Base-by-base conservation (phyloP, 306 rosid species). In the Calophaca sinica region DNA sequence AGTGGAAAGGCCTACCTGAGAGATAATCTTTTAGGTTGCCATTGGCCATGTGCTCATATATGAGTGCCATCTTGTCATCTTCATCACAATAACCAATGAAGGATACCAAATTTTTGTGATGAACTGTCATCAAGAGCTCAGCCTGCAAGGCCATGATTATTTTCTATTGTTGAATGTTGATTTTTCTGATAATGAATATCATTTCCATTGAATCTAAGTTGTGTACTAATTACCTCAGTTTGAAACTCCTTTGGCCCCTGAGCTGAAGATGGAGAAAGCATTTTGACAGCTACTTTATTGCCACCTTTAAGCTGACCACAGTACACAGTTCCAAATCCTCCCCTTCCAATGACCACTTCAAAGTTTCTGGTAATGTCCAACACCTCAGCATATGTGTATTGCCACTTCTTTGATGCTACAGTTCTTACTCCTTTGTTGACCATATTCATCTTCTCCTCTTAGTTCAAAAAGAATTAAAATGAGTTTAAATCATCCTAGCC, bases 161-260 rank as follows among this genome's bases (percentile, higher is more conserved):
- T 51, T 69, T 79, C 55, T 38, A 41, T 5, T 15, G 1, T 5
- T 64, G 4, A 48, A 20, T 42, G 13, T 62, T 68, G 73, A 62
- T 62, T 60, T 49, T 74, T 81, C 62, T 68, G 13, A 33, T 36
- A 65, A 53, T 76, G 11, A 72, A 76, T 20, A 59, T 4, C 38
- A 45, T 59, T 64, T 50, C 13, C 80, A 62, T 46, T 65, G 44
- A 75, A 65, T 33, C 48, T 58, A 29, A 13, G 29, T 33, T 33
- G 39, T 28, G 54, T 46, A 41, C 45, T 55, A 44, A 36, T 77
- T 26, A 88, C 93, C 89, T 91, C 93, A 5, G 91, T 80, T 57
- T 79, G 90, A 80, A 91, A 91, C 80, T 88, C 91, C 73, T 75
- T 87, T 59, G 88, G 87, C 13, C 96, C 96, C 13, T 91, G 93